Percentiles rank a stretch among this genome's conserved stretches.
Evolutionary conservation across 495 filamentous ascomycete genomes (phyloP).

Genomic region (Neurospora discreta): DNA sequence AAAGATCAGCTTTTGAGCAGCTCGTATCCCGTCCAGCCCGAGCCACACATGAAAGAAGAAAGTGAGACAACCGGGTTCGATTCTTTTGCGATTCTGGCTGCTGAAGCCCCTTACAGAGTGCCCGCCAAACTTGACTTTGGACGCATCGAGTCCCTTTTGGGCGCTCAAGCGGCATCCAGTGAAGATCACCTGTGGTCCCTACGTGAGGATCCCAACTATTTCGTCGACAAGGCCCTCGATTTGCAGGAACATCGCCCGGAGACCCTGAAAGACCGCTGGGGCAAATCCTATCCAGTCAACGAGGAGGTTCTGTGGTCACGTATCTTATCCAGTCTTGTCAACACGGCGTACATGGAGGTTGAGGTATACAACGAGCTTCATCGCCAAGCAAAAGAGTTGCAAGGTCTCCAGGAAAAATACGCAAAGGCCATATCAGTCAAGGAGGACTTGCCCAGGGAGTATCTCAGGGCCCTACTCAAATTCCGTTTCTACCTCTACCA

Average conservation of each 20-base stretch:
- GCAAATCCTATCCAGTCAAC: slow-evolving; percentile 16
- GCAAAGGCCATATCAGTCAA: neutral
- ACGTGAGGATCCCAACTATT: slow-evolving; percentile 47
- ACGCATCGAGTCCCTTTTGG: slow-evolving; percentile 28
- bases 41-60: slow-evolving; percentile 21
- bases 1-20: neutral
- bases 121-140: slow-evolving; percentile 30
- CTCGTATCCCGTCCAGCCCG: slow-evolving; percentile 14
- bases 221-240: slow-evolving; percentile 24
- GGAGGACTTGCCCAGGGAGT: slow-evolving; percentile 5
- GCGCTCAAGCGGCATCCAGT: slow-evolving; percentile 23
- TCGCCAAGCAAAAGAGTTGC: slow-evolving; percentile 4
- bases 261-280: slow-evolving; percentile 19
- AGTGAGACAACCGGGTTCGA: slow-evolving; percentile 3
- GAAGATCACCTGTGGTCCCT: slow-evolving; percentile 42
- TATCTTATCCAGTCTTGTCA: slow-evolving; percentile 10
- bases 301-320: slow-evolving; percentile 2
- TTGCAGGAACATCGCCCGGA: slow-evolving; percentile 33
- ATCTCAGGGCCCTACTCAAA: slow-evolving; percentile 2
- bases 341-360: neutral
- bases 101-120: slow-evolving; percentile 37
- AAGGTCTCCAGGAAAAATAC: slow-evolving; percentile 1
- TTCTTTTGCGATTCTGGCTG: slow-evolving; percentile 16
- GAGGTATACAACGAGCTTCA: slow-evolving; percentile 9
- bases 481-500: slow-evolving; percentile 5